Percentiles rank a stretch among this genome's conserved stretches.
These are phyloP conservation scores for Eimeria zaria DNA, from an alignment of 169 alveolate species.

Conservation along the genomic window DNA sequence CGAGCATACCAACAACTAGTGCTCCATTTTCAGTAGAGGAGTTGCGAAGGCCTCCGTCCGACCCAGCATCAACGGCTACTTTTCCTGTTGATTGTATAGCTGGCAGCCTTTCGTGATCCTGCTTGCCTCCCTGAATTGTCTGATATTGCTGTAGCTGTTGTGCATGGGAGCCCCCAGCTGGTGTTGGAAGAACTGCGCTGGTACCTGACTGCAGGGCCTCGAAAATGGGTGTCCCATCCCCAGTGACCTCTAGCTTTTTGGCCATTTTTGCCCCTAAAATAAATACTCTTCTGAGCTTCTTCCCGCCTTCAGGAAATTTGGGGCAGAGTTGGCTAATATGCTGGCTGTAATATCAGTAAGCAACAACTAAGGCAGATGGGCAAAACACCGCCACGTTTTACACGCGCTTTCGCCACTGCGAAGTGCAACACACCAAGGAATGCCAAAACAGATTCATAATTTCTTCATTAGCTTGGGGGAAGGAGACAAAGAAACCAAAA, in stretches of 20 bases:
- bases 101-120: slow-evolving; percentile 31
- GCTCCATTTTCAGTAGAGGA: slow-evolving; percentile 69
- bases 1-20: slow-evolving; percentile 82
- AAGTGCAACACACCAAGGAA: slow-evolving; percentile 7
- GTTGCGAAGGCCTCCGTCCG: slow-evolving; percentile 37
- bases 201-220: slow-evolving; percentile 54
- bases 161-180: background rate
- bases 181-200: background rate
- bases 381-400: background rate
- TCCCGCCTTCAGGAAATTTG: background rate
- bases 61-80: background rate
- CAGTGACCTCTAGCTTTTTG: background rate
- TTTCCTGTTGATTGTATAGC: background rate
- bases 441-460: background rate
- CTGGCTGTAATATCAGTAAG: background rate
- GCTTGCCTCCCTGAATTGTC: background rate
- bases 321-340: background rate
- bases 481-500: background rate
- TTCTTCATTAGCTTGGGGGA: background rate
- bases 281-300: background rate
- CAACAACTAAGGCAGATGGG: background rate
- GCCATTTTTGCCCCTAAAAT: slow-evolving; percentile 11
- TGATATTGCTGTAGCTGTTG: slow-evolving; percentile 25
- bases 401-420: background rate
- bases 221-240: slow-evolving; percentile 47